These are phyloP conservation scores for Albophoma yamanashiensis DNA, from an alignment of 2,329 filamentous ascomycete genomes.

Conservation along the genomic window DNA sequence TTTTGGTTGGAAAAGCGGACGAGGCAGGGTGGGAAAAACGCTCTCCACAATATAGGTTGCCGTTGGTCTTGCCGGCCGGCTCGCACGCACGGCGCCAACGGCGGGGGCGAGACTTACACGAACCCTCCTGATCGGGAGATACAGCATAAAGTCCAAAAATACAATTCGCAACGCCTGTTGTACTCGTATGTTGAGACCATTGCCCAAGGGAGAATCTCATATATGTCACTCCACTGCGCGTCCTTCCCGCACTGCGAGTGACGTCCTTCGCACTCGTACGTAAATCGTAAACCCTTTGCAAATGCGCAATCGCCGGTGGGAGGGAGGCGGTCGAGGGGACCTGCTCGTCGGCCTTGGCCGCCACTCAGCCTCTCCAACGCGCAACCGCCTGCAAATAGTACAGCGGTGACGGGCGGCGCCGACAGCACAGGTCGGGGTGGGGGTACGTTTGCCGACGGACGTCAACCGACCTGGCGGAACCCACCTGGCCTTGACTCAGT, in stretches of 20 bases:
- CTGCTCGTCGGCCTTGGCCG: background rate
- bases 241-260: background rate
- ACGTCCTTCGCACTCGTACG: background rate
- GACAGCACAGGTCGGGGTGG: background rate
- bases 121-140: background rate
- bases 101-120: background rate
- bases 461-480: background rate
- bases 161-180: background rate
- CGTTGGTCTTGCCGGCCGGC: background rate
- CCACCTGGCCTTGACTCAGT: background rate
- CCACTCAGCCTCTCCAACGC: background rate
- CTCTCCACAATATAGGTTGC: background rate
- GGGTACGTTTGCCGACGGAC: background rate
- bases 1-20: background rate
- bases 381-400: background rate
- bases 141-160: too few relatives aligned
- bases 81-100: background rate
- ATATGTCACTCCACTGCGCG: background rate
- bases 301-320: too few relatives aligned
- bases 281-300: too few relatives aligned
- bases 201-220: too few relatives aligned
- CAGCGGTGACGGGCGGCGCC: background rate
- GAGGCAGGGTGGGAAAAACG: background rate
- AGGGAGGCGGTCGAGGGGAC: background rate
- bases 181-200: too few relatives aligned